These are phyloP conservation scores for Golubevia pallescens DNA, from an alignment of 1,284 basidiomycete species.

Conservation along the genomic window DNA sequence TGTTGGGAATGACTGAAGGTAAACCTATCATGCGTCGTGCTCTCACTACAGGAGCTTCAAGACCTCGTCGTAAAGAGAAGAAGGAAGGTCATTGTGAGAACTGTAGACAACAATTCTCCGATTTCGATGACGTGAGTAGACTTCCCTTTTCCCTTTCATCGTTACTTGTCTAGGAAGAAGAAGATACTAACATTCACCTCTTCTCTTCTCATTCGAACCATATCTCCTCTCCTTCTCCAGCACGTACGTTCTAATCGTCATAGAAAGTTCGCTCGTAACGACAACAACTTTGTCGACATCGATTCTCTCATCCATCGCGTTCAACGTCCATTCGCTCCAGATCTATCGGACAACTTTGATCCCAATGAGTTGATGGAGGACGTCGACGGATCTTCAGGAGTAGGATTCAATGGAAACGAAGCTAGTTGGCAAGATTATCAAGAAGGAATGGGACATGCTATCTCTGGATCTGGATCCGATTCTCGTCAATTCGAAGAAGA, in stretches of 20 bases:
- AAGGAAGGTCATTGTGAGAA: slow-evolving; percentile 62
- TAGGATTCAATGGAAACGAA: neutral
- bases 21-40: neutral
- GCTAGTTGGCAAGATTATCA: neutral
- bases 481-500: neutral
- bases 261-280: slow-evolving; percentile 53
- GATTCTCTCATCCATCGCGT: slow-evolving; percentile 54
- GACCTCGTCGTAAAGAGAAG: slow-evolving; percentile 22
- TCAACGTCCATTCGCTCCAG: slow-evolving; percentile 5
- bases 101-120: slow-evolving; percentile 56
- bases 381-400: neutral
- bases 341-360: neutral
- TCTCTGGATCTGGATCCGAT: neutral
- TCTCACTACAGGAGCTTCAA: neutral
- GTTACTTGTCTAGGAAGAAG: too few relatives aligned
- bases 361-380: neutral
- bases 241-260: slow-evolving; percentile 45
- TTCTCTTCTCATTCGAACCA: neutral
- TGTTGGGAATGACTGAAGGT: neutral
- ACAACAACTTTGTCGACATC: slow-evolving; percentile 51
- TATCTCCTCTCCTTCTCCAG: slow-evolving; percentile 7
- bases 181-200: too few relatives aligned
- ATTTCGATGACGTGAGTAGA: slow-evolving; percentile 32
- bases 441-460: neutral
- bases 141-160: neutral